Conservation (phyloP, 495 filamentous ascomycete species). For the Cercophora sp. region DNA sequence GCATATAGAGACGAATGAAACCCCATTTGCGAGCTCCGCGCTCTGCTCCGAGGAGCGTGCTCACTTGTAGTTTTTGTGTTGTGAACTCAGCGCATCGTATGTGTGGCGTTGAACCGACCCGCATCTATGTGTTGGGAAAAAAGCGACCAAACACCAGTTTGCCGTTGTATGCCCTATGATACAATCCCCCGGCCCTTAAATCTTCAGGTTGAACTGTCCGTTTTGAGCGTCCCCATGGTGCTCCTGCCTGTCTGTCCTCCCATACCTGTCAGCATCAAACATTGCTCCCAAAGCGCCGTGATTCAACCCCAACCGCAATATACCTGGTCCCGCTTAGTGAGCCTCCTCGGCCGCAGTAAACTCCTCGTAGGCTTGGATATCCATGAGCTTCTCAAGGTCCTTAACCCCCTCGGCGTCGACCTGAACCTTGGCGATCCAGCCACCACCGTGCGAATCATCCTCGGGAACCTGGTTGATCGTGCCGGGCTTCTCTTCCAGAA, state of each 20-base stretch:
- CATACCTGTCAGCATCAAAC: too few relatives aligned
- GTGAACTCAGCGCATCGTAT: too few relatives aligned
- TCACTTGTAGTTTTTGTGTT: too few relatives aligned
- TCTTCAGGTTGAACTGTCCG: conserved; percentile 38
- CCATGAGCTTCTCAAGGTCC: conserved; percentile 74
- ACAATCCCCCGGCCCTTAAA: conserved; percentile 22
- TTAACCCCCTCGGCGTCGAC: conserved; percentile 56
- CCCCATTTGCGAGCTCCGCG: too few relatives aligned
- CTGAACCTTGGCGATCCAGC: conserved; percentile 88
- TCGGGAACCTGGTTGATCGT: conserved; percentile 79
- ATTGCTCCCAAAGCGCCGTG: too few relatives aligned
- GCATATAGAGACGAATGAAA: conserved; percentile 5
- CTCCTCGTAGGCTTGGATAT: conserved; percentile 63
- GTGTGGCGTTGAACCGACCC: background rate
- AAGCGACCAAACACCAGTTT: conserved; percentile 19
- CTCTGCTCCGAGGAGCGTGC: too few relatives aligned
- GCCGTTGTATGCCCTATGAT: conserved; percentile 20
- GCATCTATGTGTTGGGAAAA: background rate
- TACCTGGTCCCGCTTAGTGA: conserved; percentile 19
- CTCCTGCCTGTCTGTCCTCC: too few relatives aligned
- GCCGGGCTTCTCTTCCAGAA: conserved; percentile 77
- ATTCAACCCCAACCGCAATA: too few relatives aligned
- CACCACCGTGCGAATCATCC: conserved; percentile 66
- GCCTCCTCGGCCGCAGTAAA: conserved; percentile 48
- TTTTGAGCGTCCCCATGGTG: too few relatives aligned